Conservation (phyloP, 106 monocot species). For the Dioscorea alata region DNA sequence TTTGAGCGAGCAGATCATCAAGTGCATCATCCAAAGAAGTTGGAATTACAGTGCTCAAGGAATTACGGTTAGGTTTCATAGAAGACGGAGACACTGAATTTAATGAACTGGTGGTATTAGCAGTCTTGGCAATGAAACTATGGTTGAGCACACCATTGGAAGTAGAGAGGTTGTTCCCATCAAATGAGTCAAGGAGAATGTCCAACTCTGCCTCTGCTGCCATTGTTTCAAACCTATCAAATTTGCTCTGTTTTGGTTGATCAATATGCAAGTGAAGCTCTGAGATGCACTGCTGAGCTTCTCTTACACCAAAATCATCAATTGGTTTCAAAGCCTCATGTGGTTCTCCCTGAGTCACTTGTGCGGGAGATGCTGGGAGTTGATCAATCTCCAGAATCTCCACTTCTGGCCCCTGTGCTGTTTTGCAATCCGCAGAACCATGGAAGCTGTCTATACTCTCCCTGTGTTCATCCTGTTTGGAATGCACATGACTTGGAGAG, state of each 20-base stretch:
- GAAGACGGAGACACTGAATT: not conserved
- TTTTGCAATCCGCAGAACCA: not conserved
- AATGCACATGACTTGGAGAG: not conserved
- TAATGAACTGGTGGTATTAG: slow-evolving; percentile 1
- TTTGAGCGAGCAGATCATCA: slow-evolving; percentile 44
- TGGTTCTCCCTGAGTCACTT: not conserved
- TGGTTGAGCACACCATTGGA: not conserved
- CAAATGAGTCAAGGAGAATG: slow-evolving; percentile 35
- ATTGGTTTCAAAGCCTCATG: not conserved
- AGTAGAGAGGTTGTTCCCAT: slow-evolving; percentile 4
- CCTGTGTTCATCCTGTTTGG: not conserved
- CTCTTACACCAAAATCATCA: not conserved
- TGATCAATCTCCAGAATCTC: slow-evolving; percentile 4
- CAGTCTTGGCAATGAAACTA: not conserved
- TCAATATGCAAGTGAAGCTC: not conserved
- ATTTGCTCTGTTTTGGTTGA: not conserved
- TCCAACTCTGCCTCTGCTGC: slow-evolving; percentile 44
- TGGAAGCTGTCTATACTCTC: not conserved
- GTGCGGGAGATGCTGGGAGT: not conserved
- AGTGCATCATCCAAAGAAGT: slow-evolving; percentile 31
- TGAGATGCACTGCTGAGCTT: not conserved
- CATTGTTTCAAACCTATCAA: slow-evolving; percentile 11
- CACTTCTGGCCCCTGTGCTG: not conserved
- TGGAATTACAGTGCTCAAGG: not conserved
- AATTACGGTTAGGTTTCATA: not conserved